phyloP scores from a whole-genome alignment of 2,329 filamentous ascomycete genomes.

The Microsporum ferrugineum region DNA sequence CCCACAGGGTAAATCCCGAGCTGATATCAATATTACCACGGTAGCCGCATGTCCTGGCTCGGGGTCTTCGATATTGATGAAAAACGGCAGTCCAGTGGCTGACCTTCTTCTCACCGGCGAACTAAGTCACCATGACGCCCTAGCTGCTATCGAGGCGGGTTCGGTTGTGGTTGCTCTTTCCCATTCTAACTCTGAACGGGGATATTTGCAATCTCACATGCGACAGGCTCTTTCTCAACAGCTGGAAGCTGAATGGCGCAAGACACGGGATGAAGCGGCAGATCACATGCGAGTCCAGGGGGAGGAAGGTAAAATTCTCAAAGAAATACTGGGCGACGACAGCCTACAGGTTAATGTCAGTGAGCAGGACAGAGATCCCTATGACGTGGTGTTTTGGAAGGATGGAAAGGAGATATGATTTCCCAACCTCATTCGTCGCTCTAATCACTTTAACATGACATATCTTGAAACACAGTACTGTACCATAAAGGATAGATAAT shows the following conservation, averaged over 20 bases:
- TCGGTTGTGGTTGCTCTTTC: constrained; percentile 74
- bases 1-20: constrained; percentile 46
- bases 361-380: constrained; percentile 74
- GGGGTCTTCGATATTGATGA: constrained; percentile 61
- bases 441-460: neutral
- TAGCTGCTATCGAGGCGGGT: constrained; percentile 74
- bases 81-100: constrained; percentile 42
- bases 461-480: too few species aligned
- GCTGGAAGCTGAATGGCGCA: constrained; percentile 47
- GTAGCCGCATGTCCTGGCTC: constrained; percentile 86
- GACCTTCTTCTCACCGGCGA: constrained; percentile 86
- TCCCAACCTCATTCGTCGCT: neutral
- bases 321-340: constrained; percentile 40
- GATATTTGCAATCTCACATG: constrained; percentile 64
- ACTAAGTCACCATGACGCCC: constrained; percentile 82
- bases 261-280: constrained; percentile 35
- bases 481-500: too few species aligned
- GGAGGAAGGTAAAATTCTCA: constrained; percentile 30
- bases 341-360: constrained; percentile 61
- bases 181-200: constrained; percentile 86
- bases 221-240: constrained; percentile 50
- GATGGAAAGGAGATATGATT: neutral
- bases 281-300: constrained; percentile 24
- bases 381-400: constrained; percentile 45
- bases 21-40: constrained; percentile 49